Evolutionary conservation across 2,329 filamentous ascomycete genomes (phyloP).

Genomic region (Emydomyces testavorans): DNA sequence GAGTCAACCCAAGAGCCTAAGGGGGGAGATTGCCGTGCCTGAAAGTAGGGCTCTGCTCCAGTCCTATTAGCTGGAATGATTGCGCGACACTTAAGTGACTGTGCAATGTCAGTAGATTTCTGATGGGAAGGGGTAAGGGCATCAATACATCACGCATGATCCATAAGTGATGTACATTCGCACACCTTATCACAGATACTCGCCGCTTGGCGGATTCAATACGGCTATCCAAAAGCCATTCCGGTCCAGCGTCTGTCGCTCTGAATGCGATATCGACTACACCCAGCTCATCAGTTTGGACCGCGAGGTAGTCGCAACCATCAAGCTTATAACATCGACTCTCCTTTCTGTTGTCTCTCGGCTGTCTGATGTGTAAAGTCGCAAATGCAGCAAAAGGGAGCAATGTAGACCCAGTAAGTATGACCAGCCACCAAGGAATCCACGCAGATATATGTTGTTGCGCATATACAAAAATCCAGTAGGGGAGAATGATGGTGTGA

Average conservation of each 20-base stretch:
- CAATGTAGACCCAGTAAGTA: neutral
- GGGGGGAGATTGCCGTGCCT: conserved; percentile 4
- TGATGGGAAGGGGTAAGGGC: neutral
- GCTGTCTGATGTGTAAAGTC: neutral
- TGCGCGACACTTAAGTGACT: conserved; percentile 10
- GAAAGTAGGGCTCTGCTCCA: conserved; percentile 12
- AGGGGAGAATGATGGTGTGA: too few species aligned
- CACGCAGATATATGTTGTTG: too few species aligned
- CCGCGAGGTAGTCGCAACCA: conserved; percentile 10
- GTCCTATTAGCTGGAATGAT: conserved; percentile 2
- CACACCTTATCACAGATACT: conserved; percentile 1
- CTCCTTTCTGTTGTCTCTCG: neutral
- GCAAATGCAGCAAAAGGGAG: conserved; percentile 1
- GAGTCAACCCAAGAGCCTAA: conserved; percentile 12
- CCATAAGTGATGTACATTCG: neutral
- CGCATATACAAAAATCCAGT: too few species aligned
- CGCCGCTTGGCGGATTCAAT: neutral
- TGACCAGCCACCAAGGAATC: conserved; percentile 2
- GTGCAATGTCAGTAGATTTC: neutral
- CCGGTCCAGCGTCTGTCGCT: neutral
- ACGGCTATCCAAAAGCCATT: conserved; percentile 10
- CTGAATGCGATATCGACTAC: conserved; percentile 14
- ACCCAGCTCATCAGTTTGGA: conserved; percentile 11
- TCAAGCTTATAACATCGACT: conserved; percentile 9
- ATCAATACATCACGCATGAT: conserved; percentile 8